A percentile compares a stretch with the other conserved stretches of the same genome.
Conservation (phyloP, 768 basidiomycete species). For the Pulveroboletus sp. region DNA sequence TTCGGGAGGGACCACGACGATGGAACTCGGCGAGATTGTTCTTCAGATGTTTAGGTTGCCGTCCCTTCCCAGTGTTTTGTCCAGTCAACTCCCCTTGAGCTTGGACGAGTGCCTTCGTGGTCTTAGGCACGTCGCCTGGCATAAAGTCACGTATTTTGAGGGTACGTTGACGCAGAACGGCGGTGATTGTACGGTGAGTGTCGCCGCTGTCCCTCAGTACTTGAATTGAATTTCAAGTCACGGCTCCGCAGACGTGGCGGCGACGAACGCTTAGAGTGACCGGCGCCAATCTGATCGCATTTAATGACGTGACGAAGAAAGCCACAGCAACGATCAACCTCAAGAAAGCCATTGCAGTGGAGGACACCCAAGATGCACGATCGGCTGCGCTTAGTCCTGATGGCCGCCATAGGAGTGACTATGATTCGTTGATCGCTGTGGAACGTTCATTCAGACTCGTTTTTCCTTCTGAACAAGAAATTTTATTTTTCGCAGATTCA, state of each 20-base stretch:
- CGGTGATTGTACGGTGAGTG: conserved; percentile 83
- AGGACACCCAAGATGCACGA: conserved; percentile 68
- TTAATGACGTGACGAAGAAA: conserved; percentile 90
- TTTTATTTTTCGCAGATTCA: conserved; percentile 87
- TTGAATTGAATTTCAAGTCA: background rate
- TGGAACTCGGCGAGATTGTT: conserved; percentile 82
- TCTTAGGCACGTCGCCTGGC: conserved; percentile 86
- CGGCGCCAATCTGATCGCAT: conserved; percentile 82
- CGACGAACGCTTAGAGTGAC: conserved; percentile 80
- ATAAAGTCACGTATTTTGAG: conserved; percentile 91
- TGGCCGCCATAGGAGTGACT: conserved; percentile 47
- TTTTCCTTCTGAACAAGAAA: conserved; percentile 74
- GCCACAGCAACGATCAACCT: conserved; percentile 88
- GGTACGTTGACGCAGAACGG: conserved; percentile 90
- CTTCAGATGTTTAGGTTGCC: conserved; percentile 90
- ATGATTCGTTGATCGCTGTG: conserved; percentile 61
- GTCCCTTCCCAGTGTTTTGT: conserved; percentile 74
- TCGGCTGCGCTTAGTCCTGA: conserved; percentile 42
- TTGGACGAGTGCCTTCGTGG: conserved; percentile 90
- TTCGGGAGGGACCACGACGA: conserved; percentile 49
- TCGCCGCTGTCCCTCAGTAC: background rate
- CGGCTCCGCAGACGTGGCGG: conserved; percentile 59
- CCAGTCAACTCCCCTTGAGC: conserved; percentile 81
- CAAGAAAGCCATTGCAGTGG: conserved; percentile 71
- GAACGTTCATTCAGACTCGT: conserved; percentile 82